Base-by-base conservation (phyloP, 306 rosid species). In the Glycine latifolia region DNA sequence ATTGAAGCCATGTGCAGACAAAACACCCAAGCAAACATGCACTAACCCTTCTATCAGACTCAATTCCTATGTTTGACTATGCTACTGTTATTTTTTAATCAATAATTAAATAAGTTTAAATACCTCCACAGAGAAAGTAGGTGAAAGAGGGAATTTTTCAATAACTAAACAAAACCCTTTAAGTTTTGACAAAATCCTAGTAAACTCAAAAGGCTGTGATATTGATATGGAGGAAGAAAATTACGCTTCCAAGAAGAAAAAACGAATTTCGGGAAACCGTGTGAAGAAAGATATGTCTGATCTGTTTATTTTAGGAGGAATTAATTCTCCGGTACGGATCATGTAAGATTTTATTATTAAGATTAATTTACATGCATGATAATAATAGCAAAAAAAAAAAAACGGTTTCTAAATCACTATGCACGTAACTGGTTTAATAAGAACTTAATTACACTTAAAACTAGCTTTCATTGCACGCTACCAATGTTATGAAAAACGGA, bases 401-500 rank as follows among this genome's bases (percentile, higher is more conserved):
- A 2, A 35, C 4, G 39, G 39, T 35, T 35, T 35, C 39, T 39
- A 5, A 39, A 39, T 35, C 44, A 39, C 1, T 1, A 37, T 26
- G 31, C 3, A 35, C 4, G 44, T 39, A 39, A 39, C 44, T 39
- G 44, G 44, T 39, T 39, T 39, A 39, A 39, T 39, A 39, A 39
- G 44, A 39, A 39, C 44, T 35, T 35, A 35, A 35, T 35, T 35
- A 35, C 39, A 35, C 39, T 35, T 35, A 26, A 5, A 12, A 55
- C 11, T 63, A 65, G 54, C 71, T 14, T 75, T 17, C 10, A 26
- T 33, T 9, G 12, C 63, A 35, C 41, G 79, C 74, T 39, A 71
- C 14, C 31, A 35, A 35, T 35, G 39, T 35, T 3, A 54, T 0
- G 15, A 35, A 12, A 5, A 1, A 39, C 9, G 17, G 41, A 63